Evolutionary conservation across 352 stramenopile genomes (phyloP), one percentile per base, ranked within the genome.

Genomic region (Hyaloperonospora brassicae): DNA sequence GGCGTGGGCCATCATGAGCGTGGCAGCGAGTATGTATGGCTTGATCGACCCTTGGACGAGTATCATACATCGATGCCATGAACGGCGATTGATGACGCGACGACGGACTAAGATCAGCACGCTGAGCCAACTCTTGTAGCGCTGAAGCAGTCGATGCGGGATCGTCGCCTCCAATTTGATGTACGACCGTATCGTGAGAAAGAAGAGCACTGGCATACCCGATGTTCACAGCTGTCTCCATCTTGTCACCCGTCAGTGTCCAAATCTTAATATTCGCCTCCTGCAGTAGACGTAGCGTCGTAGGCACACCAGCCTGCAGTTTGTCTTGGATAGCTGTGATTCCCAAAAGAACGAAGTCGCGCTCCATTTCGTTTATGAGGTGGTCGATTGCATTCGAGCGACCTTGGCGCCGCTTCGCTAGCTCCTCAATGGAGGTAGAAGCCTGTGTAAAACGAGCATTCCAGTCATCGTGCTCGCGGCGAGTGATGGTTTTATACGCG

Each of bases 151-250:
- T 84, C n/a, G 76, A 77, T 0, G 69, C 52, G 56, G 83, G 86
- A 25, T 87, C 76, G 40, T 79, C 73, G 14, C 73, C 78, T 1
- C 52, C 66, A 24, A 90, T 57, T 50, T 87, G 65, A 45, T 87
- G 69, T 5, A 90, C 67, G 17, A 93, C 72, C 65, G 93, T 97
- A 9, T 75, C 59, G 51, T 86, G 74, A 12, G 73, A 76, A 22
- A 97, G 62, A 45, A 97, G 53, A 14, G 85, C 82, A 50, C 82
- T 95, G 13, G 87, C 84, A 50, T 96, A 96, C n/a, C 84, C 92
- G 63, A 98, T 98, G 54, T 98, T 97, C 42, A 97, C 87, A 21
- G 93, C 93, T 13, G 93, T 98, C 64, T 97, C 92, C 61, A 92
- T 80, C 68, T 98, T 98, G 70, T 98, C 93, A 14, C 91, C 91